Evolutionary conservation across 179 eudicot species (phyloP).

Genomic region (Amaranthus tricolor): DNA sequence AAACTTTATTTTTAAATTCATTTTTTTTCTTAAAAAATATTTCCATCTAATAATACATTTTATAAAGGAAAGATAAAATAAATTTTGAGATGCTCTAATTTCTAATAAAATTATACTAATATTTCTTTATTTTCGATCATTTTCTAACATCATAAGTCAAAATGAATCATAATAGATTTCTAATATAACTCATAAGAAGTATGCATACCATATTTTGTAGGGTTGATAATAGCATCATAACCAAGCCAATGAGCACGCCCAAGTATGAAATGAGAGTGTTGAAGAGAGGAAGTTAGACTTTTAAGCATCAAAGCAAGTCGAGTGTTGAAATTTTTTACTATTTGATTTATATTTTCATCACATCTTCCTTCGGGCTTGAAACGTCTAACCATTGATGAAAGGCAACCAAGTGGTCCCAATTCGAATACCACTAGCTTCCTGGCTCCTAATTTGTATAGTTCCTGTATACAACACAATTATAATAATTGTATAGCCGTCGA

Average conservation of each 20-base stretch:
- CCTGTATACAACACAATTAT: constrained; percentile 27
- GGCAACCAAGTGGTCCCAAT: constrained; percentile 62
- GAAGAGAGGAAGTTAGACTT: constrained; percentile 38
- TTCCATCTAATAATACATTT: too few relatives aligned
- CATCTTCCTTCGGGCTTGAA: constrained; percentile 34
- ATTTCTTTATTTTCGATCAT: too few relatives aligned
- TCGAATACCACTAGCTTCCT: constrained; percentile 52
- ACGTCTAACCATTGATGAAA: constrained; percentile 30
- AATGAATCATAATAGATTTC: too few relatives aligned
- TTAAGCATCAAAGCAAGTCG: constrained; percentile 36
- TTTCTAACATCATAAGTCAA: too few relatives aligned
- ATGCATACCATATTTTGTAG: constrained; percentile 29
- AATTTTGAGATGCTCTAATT: too few relatives aligned
- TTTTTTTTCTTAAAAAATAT: background rate
- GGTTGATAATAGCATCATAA: constrained; percentile 42
- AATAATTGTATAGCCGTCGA: too few relatives aligned
- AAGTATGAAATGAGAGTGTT: constrained; percentile 44
- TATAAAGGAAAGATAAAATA: too few relatives aligned
- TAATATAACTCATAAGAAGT: too few relatives aligned
- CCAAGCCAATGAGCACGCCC: constrained; percentile 32
- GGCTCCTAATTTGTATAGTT: constrained; percentile 48
- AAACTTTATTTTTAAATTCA: background rate
- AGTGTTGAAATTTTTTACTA: constrained; percentile 37
- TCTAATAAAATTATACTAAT: too few relatives aligned
- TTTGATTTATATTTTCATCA: constrained; percentile 41